Conservation (phyloP, 352 stramenopile species). For the Pythium aristosporum region DNA sequence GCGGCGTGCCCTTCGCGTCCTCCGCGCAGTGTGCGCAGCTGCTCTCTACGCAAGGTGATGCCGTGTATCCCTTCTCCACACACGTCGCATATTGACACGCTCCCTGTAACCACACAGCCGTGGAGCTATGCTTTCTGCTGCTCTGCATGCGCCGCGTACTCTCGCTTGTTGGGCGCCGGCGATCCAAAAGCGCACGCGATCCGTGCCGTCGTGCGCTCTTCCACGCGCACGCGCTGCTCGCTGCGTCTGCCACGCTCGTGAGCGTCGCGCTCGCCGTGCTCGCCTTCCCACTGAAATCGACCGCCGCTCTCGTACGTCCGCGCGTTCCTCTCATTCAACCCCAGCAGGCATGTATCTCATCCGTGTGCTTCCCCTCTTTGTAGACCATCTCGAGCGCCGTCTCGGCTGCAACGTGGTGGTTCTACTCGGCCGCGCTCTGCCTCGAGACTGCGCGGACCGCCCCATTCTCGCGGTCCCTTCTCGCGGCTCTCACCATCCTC, state of each 20-base stretch:
- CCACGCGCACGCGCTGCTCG: constrained; percentile 35
- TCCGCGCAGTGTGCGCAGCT: constrained; percentile 14
- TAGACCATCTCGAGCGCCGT: constrained; percentile 30
- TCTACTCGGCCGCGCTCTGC: constrained; percentile 31
- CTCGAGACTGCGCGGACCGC: constrained; percentile 22
- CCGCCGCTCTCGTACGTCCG: constrained; percentile 36
- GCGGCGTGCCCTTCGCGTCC: constrained; percentile 15
- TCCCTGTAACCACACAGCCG: constrained; percentile 1
- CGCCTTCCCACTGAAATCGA: constrained; percentile 28
- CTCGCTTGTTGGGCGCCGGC: constrained; percentile 20
- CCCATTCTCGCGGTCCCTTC: constrained; percentile 11
- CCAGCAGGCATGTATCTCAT: background rate
- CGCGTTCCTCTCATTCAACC: background rate
- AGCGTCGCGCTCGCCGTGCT: constrained; percentile 29
- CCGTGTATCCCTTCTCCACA: background rate
- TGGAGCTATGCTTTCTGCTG: constrained; percentile 37
- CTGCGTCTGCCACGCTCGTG: constrained; percentile 22
- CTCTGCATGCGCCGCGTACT: constrained; percentile 44
- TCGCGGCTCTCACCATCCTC: constrained; percentile 24
- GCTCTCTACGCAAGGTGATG: constrained; percentile 22
- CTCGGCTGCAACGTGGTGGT: constrained; percentile 30
- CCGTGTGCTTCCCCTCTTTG: background rate
- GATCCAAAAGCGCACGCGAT: background rate
- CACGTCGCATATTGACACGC: background rate
- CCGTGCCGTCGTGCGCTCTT: constrained; percentile 22